Conservation (phyloP, 805 yeast genomes). For the Nakazawaea ambrosiae region DNA sequence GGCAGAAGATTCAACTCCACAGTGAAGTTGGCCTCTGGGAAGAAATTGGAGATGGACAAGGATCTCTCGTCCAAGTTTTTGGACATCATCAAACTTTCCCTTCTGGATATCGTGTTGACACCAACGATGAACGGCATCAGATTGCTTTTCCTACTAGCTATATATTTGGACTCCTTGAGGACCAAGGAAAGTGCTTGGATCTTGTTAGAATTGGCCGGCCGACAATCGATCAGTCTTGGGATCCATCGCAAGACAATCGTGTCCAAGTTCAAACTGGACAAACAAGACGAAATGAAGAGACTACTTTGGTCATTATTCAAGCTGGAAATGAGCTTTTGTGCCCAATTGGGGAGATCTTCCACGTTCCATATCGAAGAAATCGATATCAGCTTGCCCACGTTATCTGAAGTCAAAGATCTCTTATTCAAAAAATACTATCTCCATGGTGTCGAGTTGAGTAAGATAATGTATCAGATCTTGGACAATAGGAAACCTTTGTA, state of each 20-base stretch:
- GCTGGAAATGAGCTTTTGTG: slow-evolving; percentile 31
- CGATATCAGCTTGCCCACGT: slow-evolving; percentile 31
- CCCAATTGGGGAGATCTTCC: slow-evolving; percentile 39
- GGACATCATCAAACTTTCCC: slow-evolving; percentile 32
- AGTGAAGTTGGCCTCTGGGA: slow-evolving; percentile 18
- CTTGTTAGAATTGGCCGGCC: slow-evolving; percentile 36
- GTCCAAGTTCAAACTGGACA: slow-evolving; percentile 24
- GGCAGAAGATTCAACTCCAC: slow-evolving; percentile 26
- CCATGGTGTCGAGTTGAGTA: slow-evolving; percentile 28
- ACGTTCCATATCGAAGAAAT: slow-evolving; percentile 38
- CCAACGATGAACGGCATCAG: slow-evolving; percentile 40
- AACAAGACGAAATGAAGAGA: slow-evolving; percentile 31
- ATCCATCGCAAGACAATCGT: slow-evolving; percentile 33
- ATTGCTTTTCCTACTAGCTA: slow-evolving; percentile 32
- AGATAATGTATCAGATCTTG: slow-evolving; percentile 31
- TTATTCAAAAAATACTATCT: slow-evolving; percentile 25
- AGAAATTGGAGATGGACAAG: slow-evolving; percentile 18
- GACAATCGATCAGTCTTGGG: slow-evolving; percentile 44
- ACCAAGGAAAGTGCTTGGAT: slow-evolving; percentile 44
- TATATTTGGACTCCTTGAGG: slow-evolving; percentile 35
- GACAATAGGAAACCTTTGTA: slow-evolving; percentile 28
- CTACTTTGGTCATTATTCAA: slow-evolving; percentile 40
- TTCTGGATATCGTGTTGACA: slow-evolving; percentile 35
- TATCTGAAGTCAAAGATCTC: slow-evolving; percentile 23
- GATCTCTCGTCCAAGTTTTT: slow-evolving; percentile 26